phyloP scores from a whole-genome alignment of 108 stramenopile species.

The Schizochytrium sp. region DNA sequence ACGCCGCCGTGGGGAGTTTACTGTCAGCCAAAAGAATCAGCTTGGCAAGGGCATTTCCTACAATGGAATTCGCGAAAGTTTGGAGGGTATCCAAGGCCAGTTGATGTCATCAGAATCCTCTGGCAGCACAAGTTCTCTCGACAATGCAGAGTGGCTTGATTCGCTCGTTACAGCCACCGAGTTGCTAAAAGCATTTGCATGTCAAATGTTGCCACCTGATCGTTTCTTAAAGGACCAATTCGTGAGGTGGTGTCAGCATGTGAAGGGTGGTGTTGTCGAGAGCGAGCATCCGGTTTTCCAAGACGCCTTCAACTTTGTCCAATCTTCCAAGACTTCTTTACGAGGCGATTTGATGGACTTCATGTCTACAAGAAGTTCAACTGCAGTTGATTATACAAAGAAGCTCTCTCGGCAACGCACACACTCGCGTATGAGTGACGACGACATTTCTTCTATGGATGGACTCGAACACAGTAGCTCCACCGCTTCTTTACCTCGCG shows the following conservation, averaged over 20 bases:
- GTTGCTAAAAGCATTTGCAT: conserved; percentile 53
- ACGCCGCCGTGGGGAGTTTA: not conserved
- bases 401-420: not conserved
- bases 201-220: conserved; percentile 31
- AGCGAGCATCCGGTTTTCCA: conserved; percentile 21
- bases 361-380: too few species aligned
- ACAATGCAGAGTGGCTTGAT: conserved; percentile 45
- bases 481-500: not conserved
- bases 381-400: not conserved
- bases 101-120: not conserved
- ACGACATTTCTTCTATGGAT: conserved; percentile 12
- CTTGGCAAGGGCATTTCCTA: conserved; percentile 51
- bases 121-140: not conserved
- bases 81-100: not conserved
- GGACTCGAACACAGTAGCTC: not conserved
- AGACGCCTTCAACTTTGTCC: not conserved
- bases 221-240: conserved; percentile 54
- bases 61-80: conserved; percentile 28
- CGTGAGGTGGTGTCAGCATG: conserved; percentile 21
- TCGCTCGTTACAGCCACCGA: conserved; percentile 54
- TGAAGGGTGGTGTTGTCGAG: not conserved
- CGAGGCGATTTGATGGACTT: not conserved
- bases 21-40: conserved; percentile 21
- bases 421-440: conserved; percentile 46
- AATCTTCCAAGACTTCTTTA: not conserved